Percentiles rank a stretch among this genome's conserved stretches.
phyloP scores from a whole-genome alignment of 768 basidiomycete genomes.

The Boletus sp. region DNA sequence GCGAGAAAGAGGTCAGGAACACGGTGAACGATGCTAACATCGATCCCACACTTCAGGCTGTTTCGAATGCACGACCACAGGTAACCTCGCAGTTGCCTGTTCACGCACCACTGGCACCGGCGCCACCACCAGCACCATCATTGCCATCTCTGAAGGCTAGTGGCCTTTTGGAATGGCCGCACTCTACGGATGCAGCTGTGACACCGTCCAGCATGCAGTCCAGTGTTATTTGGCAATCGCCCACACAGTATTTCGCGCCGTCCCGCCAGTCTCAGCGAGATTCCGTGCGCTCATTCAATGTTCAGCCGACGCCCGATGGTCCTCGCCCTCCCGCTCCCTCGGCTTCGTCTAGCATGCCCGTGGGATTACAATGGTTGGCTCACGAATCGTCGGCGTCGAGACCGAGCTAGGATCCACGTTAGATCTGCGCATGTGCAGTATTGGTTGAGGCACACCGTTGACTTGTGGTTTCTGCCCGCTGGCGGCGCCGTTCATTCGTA shows the following conservation, averaged over 20 bases:
- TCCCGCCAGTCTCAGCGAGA: slow-evolving; percentile 23
- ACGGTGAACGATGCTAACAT: slow-evolving; percentile 27
- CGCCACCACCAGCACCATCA: slow-evolving; percentile 38
- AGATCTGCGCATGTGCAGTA: neutral
- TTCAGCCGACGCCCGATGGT: slow-evolving; percentile 15
- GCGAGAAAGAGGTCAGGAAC: slow-evolving; percentile 28
- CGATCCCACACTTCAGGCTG: slow-evolving; percentile 30
- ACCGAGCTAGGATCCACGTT: slow-evolving; percentile 17
- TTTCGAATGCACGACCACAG: slow-evolving; percentile 20
- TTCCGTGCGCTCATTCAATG: slow-evolving; percentile 9
- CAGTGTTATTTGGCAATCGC: slow-evolving; percentile 21
- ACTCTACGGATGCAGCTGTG: slow-evolving; percentile 26
- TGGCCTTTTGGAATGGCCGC: slow-evolving; percentile 58
- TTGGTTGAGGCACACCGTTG: neutral
- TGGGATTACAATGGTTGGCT: slow-evolving; percentile 67
- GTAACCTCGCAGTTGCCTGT: slow-evolving; percentile 12
- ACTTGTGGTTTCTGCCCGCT: neutral
- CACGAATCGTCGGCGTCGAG: slow-evolving; percentile 47
- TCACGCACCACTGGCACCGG: neutral
- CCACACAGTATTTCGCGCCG: slow-evolving; percentile 19
- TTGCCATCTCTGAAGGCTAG: slow-evolving; percentile 74
- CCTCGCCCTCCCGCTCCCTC: slow-evolving; percentile 12
- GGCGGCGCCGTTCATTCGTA: slow-evolving; percentile 16
- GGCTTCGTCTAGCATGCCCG: slow-evolving; percentile 48
- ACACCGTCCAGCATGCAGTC: slow-evolving; percentile 11